These are phyloP conservation scores for Pichia sp. DNA, from an alignment of 1,139 yeast species.

Conservation along the genomic window DNA sequence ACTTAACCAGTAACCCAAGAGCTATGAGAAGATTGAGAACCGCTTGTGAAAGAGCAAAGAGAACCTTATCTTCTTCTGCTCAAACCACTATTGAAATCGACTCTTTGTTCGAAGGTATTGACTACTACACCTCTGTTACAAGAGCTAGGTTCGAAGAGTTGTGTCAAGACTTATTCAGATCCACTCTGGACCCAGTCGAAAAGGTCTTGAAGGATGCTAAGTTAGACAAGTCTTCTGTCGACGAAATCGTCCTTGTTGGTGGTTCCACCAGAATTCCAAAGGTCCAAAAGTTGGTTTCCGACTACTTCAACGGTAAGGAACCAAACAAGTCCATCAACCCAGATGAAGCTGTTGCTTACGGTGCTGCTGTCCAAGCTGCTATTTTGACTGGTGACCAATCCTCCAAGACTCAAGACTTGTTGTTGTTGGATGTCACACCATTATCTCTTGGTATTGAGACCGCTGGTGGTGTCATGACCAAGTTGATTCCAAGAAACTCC, in stretches of 20 bases:
- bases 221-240: constrained; percentile 70
- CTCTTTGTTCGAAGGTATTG: constrained; percentile 71
- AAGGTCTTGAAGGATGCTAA: constrained; percentile 77
- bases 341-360: constrained; percentile 96
- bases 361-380: constrained; percentile 98
- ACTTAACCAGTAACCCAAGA: constrained; percentile 83
- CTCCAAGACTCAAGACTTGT: constrained; percentile 92
- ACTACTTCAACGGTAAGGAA: constrained; percentile 82
- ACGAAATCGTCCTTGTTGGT: constrained; percentile 83
- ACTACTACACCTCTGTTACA: constrained; percentile 72
- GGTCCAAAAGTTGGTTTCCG: constrained; percentile 78
- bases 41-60: constrained; percentile 86
- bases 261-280: constrained; percentile 92
- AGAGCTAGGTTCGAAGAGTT: constrained; percentile 89
- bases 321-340: constrained; percentile 95
- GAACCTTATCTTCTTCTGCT: constrained; percentile 77
- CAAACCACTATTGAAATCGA: constrained; percentile 82
- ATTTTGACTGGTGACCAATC: constrained; percentile 95
- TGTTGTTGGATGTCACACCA: constrained; percentile 96
- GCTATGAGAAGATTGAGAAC: constrained; percentile 89
- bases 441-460: constrained; percentile 98
- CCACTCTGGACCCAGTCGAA: constrained; percentile 78
- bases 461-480: constrained; percentile 98
- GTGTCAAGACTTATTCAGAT: constrained; percentile 76
- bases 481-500: constrained; percentile 98